A percentile compares a stretch with the other conserved stretches of the same genome.
Conservation (phyloP, 345 rosid species). For the Citrus trifoliata region DNA sequence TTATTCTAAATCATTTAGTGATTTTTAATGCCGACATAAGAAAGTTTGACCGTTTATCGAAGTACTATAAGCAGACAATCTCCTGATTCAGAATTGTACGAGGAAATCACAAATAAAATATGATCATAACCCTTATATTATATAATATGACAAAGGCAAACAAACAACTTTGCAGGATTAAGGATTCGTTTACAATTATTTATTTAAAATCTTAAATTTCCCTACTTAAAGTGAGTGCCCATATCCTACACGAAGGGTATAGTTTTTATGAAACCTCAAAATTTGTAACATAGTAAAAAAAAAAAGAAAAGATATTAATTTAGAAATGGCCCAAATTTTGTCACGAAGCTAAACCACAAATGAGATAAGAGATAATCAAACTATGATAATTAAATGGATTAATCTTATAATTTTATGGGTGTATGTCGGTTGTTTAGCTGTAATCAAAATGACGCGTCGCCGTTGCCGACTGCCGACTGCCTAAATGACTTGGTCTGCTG, state of each 20-base stretch:
- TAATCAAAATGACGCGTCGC: constrained; percentile 6
- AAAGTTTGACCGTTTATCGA: neutral
- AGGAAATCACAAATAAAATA: constrained; percentile 2
- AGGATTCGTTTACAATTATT: neutral
- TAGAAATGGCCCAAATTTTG: neutral
- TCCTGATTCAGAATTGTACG: neutral
- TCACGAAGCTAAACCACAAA: constrained; percentile 1
- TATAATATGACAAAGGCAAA: neutral
- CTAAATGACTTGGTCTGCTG: constrained; percentile 1
- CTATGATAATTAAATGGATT: neutral
- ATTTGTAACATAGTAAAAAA: neutral
- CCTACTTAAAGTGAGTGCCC: neutral
- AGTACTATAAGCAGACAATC: neutral
- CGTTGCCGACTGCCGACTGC: constrained; percentile 11
- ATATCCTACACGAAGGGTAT: neutral
- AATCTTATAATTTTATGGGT: constrained; percentile 2
- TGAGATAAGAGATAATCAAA: neutral
- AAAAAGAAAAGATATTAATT: neutral
- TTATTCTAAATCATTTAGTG: neutral
- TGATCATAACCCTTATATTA: neutral
- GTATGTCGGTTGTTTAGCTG: neutral
- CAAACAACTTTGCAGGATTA: constrained; percentile 1
- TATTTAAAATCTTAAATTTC: neutral
- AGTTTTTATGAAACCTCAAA: neutral
- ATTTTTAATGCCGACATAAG: neutral